Conservation (phyloP, 2,329 filamentous ascomycete genomes). For the Parastagonospora avenae region DNA sequence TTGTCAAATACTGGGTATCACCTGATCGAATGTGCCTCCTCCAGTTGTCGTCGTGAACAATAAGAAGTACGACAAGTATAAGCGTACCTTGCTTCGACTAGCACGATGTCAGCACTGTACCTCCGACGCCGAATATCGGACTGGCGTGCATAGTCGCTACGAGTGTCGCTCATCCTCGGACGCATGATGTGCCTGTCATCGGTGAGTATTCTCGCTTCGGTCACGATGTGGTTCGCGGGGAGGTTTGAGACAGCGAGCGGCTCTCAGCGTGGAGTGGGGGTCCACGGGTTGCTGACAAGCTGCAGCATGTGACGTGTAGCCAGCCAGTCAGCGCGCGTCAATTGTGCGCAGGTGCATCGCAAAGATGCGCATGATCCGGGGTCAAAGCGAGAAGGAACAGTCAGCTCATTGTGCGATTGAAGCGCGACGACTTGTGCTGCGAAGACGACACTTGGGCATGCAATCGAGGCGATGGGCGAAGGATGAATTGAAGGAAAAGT, state of each 20-base stretch:
- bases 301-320: conserved; percentile 14
- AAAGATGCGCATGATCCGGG: conserved; percentile 2
- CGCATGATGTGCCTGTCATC: too few species aligned
- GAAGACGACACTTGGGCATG: not conserved
- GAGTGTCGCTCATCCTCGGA: too few species aligned
- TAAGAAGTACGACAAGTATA: not conserved
- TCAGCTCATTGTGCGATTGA: conserved; percentile 17
- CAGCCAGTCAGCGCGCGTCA: conserved; percentile 23
- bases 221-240: too few species aligned
- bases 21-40: not conserved
- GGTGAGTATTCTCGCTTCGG: too few species aligned
- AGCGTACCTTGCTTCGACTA: not conserved
- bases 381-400: conserved; percentile 13
- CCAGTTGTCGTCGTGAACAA: not conserved
- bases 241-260: too few species aligned
- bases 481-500: not conserved
- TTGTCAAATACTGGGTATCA: too few species aligned
- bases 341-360: conserved; percentile 7
- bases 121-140: not conserved
- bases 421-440: conserved; percentile 2
- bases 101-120: not conserved
- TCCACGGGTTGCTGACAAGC: not conserved
- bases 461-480: not conserved
- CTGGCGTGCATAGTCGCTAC: too few species aligned
- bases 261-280: not conserved